phyloP scores from a whole-genome alignment of 305 asterid genomes.

The Ilex paraguariensis region DNA sequence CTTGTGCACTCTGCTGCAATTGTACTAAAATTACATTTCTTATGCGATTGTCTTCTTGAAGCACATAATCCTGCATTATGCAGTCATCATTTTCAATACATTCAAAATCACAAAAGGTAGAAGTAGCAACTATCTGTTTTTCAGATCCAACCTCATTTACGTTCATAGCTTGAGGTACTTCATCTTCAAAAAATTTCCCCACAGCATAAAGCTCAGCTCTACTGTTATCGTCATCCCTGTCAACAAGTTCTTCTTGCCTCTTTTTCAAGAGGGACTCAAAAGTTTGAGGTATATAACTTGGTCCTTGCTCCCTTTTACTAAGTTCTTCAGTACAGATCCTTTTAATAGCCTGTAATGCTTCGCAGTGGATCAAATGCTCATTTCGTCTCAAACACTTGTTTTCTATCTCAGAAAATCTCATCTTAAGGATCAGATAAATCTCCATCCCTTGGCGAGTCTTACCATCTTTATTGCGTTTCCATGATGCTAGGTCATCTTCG shows the following conservation, averaged over 20 bases:
- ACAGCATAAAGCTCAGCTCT: background rate
- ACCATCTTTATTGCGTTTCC: background rate
- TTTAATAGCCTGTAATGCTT: background rate
- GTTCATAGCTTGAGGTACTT: background rate
- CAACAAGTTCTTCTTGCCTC: background rate
- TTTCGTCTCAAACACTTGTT: background rate
- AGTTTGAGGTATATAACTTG: background rate
- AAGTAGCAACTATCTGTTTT: too few species aligned
- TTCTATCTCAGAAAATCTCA: background rate
- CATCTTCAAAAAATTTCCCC: background rate
- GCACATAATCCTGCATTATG: background rate
- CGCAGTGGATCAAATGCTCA: background rate
- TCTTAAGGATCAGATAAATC: background rate
- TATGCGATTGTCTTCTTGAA: background rate
- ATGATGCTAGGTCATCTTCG: background rate
- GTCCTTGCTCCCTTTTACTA: background rate
- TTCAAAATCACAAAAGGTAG: background rate
- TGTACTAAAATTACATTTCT: too few species aligned
- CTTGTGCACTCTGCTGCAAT: too few species aligned
- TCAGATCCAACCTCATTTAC: background rate
- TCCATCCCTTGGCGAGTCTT: background rate
- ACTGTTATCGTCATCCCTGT: background rate
- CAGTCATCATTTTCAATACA: background rate
- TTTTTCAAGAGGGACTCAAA: background rate
- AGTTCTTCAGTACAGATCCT: background rate